Evolutionary conservation across 768 basidiomycete species (phyloP), one percentile per base, ranked within the genome.

Genomic region (Boletus rubroflammeus): DNA sequence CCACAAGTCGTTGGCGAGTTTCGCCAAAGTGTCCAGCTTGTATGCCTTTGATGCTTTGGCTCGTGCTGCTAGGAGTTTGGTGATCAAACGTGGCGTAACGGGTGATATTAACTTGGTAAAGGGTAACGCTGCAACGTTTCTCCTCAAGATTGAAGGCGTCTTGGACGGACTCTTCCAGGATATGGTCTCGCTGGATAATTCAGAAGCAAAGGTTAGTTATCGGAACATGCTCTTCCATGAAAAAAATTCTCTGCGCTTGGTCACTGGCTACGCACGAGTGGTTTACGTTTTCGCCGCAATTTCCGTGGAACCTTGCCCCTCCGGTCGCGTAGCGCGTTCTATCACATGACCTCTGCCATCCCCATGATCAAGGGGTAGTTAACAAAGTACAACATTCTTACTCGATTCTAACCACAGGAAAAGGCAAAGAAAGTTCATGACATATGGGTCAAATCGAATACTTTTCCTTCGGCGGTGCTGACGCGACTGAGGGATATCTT

Each of bases 391-490:
- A 58, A 58, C 52, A 51, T 67, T 67, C 63, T 72, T 69, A 71
- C 66, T 60, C 65, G 66, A 66, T 63, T 73, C 57, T 59, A 57
- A 67, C 55, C 68, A 73, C 78, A 98, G 95, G 96, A 97, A 78
- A 99, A 99, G 76, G 81, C 90, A 43, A 88, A 88, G 79, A 98
- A 98, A 74, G 85, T 99, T 66, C 83, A 96, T 73, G 97, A 98
- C 75, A 98, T 99, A 66, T 99, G 96, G 96, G 81, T 80, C 65
- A 96, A 95, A 72, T 83, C 85, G 54, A 83, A 79, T 72, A 96
- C 96, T 46, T 99, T 99, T 75, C 87, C 93, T 54, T 68, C 84
- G 64, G 68, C 79, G 62, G 83, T 90, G 68, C 75, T 95, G 66
- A 76, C 84, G 57, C 86, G 84, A 62, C 78, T 97, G 70, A 76